Evolutionary conservation across 805 yeast genomes (phyloP).

Genomic region (Kodamaea leandrae): DNA sequence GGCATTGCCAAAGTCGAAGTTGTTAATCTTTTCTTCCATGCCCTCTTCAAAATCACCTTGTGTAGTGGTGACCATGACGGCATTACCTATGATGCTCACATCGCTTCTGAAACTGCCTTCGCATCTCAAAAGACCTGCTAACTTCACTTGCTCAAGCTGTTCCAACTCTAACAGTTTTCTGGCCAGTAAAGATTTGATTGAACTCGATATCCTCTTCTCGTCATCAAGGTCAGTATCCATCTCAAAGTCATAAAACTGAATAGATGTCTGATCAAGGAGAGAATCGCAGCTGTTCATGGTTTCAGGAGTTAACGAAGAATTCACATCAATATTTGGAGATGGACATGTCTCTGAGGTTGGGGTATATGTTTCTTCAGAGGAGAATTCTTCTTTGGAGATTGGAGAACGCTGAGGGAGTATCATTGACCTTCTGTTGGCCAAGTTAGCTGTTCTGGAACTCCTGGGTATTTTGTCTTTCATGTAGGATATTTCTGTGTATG

Average conservation of each 20-base stretch:
- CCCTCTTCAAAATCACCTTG: not conserved
- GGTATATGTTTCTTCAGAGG: conserved; percentile 3
- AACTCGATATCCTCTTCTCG: conserved; percentile 2
- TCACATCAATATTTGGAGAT: not conserved
- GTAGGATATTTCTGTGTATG: not conserved
- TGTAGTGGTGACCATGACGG: conserved; percentile 1
- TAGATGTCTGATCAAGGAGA: conserved; percentile 18
- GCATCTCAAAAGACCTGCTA: not conserved
- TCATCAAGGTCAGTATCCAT: conserved; percentile 7
- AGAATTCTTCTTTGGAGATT: conserved; percentile 3
- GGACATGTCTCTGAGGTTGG: conserved; percentile 4
- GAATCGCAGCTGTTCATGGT: conserved; percentile 18
- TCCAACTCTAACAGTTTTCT: conserved; percentile 4
- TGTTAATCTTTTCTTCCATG: conserved; percentile 8
- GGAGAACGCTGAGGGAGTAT: not conserved
- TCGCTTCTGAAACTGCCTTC: not conserved
- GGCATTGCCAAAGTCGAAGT: conserved; percentile 7
- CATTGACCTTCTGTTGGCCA: conserved; percentile 10
- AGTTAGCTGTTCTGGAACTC: conserved; percentile 7
- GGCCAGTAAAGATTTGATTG: not conserved
- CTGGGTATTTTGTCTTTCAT: not conserved
- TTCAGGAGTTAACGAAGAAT: conserved; percentile 13
- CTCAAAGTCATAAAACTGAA: conserved; percentile 18
- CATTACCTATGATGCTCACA: not conserved
- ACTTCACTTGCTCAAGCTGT: not conserved